Conservation (phyloP, 1,284 basidiomycete species). For the Heterobasidion occidentale region DNA sequence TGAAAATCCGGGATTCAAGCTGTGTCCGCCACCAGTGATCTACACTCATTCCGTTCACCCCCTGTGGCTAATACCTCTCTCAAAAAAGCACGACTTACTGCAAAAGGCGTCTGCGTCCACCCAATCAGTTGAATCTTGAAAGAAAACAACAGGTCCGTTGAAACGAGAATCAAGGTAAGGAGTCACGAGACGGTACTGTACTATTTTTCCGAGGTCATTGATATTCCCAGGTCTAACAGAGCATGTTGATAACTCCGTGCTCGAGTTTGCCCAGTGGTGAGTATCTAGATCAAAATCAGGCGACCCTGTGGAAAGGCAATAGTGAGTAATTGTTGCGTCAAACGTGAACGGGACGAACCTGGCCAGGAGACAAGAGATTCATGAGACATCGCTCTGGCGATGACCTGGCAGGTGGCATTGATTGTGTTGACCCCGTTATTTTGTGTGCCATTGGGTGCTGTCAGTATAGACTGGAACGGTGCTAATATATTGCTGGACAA, state of each 20-base stretch:
- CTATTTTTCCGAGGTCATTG: background rate
- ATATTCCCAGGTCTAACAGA: conserved; percentile 11
- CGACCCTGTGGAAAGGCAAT: background rate
- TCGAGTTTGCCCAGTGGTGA: conserved; percentile 21
- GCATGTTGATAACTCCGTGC: conserved; percentile 15
- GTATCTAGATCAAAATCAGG: conserved; percentile 13
- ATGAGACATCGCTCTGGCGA: background rate
- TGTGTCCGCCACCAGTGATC: conserved; percentile 51
- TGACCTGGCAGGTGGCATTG: background rate
- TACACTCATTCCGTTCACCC: conserved; percentile 10
- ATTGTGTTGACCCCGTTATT: background rate
- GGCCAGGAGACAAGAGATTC: background rate
- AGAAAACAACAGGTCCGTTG: background rate
- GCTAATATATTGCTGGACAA: background rate
- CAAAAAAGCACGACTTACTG: conserved; percentile 17
- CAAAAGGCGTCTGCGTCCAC: conserved; percentile 27
- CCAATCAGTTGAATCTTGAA: conserved; percentile 36
- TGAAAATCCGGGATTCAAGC: conserved; percentile 40
- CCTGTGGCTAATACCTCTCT: background rate
- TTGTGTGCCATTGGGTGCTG: background rate
- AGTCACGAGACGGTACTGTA: background rate
- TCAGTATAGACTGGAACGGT: background rate
- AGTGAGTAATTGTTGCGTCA: background rate
- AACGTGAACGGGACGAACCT: background rate
- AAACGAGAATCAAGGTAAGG: background rate